Base-by-base conservation (phyloP, 306 rosid genomes). In the Luffa aegyptiaca region DNA sequence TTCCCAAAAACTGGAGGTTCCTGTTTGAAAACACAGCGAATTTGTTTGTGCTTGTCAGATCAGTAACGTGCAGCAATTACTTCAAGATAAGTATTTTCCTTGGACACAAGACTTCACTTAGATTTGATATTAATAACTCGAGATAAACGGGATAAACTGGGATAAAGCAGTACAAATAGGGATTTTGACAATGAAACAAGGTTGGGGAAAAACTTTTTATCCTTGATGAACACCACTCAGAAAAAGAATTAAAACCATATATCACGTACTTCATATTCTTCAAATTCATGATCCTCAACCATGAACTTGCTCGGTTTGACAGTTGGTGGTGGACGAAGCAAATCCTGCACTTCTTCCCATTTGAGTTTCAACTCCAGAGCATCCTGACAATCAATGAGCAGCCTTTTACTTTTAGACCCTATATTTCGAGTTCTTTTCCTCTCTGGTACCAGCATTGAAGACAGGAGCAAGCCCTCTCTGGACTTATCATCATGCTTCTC, bases 1-100 rank as follows among this genome's bases (percentile, higher is more conserved):
- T 95, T 95, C 78, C 99, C 97, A 79, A 95, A 95, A 74, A 95
- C 90, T 42, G 99, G 99, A 82, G 99, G 97, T 71, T 95, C 99
- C 99, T 95, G 90, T 80, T 76, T 48, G 80, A 87, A 66, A 80
- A 57, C 86, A n/a, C 55, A 26, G 35, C 26, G 17, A 41, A 76
- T 75, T 36, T 13, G 35, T 75, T 42, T 18, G 20, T 69, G 52
- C 36, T 41, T 9, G 44, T 68, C 53, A 68, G 16, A 39, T 68
- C 5, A 41, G 49, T 39, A 42, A 17, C 16, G 48, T 42, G 53
- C 26, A 68, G n/a, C 52, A 42, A 68, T 44, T 44, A 71, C 57
- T 71, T 45, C n/a, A 46, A 71, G 35, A 71, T 69, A 31, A 69
- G 36, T 41, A 10, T 44, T 21, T 46, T 71, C 37, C 41, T 71